These are phyloP conservation scores for Zalerion maritima DNA, from an alignment of 495 filamentous ascomycete species.

Conservation along the genomic window DNA sequence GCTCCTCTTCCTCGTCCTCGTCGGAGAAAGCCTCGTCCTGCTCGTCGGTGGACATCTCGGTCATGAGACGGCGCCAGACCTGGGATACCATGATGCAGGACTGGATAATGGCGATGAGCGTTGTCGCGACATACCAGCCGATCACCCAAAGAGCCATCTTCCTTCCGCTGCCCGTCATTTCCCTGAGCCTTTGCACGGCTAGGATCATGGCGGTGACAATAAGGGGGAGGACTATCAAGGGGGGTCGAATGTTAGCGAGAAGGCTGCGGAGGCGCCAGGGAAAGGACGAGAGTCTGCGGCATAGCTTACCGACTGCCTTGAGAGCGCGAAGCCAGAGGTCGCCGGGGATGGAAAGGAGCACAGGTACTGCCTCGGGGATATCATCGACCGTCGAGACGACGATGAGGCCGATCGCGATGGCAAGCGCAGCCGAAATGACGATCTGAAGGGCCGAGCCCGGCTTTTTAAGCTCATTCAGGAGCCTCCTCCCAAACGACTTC, in stretches of 20 bases:
- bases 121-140: conserved; percentile 16
- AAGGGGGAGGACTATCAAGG: conserved; percentile 17
- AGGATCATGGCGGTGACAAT: conserved; percentile 19
- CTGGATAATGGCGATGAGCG: conserved; percentile 16
- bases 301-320: conserved; percentile 14
- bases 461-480: no score
- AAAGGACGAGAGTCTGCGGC: neutral
- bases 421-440: conserved; percentile 13
- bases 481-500: no score
- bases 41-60: conserved; percentile 3
- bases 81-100: conserved; percentile 12
- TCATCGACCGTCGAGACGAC: conserved; percentile 12
- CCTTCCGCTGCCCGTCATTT: conserved; percentile 12
- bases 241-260: conserved; percentile 1
- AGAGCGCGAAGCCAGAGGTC: conserved; percentile 16
- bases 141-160: conserved; percentile 13
- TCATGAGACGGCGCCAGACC: conserved; percentile 16
- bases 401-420: conserved; percentile 14
- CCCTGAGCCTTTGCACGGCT: conserved; percentile 12
- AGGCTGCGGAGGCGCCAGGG: no score
- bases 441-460: conserved; percentile 15
- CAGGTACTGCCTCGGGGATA: conserved; percentile 9
- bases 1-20: conserved; percentile 6
- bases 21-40: conserved; percentile 5
- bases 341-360: conserved; percentile 14